Evolutionary conservation across 495 filamentous ascomycete genomes (phyloP).

Genomic region (Xylaria cubensis): DNA sequence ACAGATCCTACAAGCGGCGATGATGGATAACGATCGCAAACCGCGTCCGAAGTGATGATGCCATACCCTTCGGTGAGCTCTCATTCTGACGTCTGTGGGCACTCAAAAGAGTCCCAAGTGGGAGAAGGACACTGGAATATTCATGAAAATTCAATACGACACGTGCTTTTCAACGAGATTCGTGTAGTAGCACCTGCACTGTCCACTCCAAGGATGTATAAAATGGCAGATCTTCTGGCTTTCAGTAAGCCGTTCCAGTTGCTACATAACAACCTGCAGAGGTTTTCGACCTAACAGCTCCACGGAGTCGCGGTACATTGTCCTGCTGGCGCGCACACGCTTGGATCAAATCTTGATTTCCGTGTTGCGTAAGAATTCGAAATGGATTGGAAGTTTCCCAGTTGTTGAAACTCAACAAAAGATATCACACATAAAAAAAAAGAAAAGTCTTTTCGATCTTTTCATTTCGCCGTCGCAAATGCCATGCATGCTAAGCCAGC

Average conservation of each 20-base stretch:
- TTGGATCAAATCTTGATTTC: slow-evolving; percentile 15
- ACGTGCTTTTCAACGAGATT: background rate
- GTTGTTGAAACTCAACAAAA: slow-evolving; percentile 45
- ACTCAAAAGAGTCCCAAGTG: background rate
- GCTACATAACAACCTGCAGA: background rate
- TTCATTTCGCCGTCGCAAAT: slow-evolving; percentile 26
- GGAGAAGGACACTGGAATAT: background rate
- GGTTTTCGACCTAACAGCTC: background rate
- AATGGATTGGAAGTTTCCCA: slow-evolving; percentile 28
- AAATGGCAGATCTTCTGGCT: background rate
- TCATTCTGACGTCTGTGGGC: too few relatives aligned
- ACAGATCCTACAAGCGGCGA: slow-evolving; percentile 29
- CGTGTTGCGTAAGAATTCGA: slow-evolving; percentile 10
- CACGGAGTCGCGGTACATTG: background rate
- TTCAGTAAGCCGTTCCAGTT: background rate
- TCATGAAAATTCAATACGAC: background rate
- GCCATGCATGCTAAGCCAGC: slow-evolving; percentile 30
- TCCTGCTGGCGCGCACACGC: slow-evolving; percentile 1
- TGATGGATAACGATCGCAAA: slow-evolving; percentile 31
- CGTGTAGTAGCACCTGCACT: background rate
- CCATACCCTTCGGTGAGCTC: background rate
- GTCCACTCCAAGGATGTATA: background rate
- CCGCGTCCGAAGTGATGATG: slow-evolving; percentile 35
- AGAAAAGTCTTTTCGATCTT: slow-evolving; percentile 19
- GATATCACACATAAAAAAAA: slow-evolving; percentile 22